Conservation (phyloP, 73 alveolate species). For the Durusdinium trenchii region DNA sequence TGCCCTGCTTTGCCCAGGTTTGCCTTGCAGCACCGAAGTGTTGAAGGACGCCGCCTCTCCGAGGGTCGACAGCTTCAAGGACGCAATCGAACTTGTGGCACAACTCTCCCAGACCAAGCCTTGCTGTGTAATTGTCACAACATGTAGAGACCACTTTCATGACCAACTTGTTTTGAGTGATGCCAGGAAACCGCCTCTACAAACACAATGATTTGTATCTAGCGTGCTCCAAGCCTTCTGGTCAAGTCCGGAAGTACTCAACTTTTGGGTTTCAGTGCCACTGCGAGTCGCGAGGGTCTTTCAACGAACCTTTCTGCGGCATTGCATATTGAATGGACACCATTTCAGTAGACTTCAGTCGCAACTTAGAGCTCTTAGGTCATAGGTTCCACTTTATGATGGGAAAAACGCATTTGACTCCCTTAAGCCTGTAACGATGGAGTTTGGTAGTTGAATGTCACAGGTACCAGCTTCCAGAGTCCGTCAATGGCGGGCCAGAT, state of each 20-base stretch:
- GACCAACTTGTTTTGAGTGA: not conserved
- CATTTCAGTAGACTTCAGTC: no score
- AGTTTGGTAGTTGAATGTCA: no score
- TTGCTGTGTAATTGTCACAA: not conserved
- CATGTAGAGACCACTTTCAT: not conserved
- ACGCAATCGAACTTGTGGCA: not conserved
- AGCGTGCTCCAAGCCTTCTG: conserved; percentile 50
- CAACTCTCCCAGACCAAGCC: not conserved
- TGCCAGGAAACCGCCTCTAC: conserved; percentile 70
- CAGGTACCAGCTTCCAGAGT: conserved; percentile 68
- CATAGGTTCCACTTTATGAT: no score
- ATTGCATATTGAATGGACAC: no score
- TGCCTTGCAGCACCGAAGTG: conserved; percentile 50
- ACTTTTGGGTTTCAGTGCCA: no score
- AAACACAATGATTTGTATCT: conserved; percentile 70
- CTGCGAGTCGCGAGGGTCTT: no score
- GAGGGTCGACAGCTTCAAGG: conserved; percentile 64
- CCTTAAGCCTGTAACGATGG: no score
- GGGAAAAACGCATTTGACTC: no score
- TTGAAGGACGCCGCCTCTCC: conserved; percentile 28
- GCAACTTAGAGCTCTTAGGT: no score
- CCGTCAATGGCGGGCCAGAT: not conserved
- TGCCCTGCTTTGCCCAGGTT: conserved; percentile 34
- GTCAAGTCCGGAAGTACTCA: not conserved
- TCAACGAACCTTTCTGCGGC: no score